Evolutionary conservation across 2,329 filamentous ascomycete species (phyloP).

Genomic region (Myriosclerotinia curreyana): DNA sequence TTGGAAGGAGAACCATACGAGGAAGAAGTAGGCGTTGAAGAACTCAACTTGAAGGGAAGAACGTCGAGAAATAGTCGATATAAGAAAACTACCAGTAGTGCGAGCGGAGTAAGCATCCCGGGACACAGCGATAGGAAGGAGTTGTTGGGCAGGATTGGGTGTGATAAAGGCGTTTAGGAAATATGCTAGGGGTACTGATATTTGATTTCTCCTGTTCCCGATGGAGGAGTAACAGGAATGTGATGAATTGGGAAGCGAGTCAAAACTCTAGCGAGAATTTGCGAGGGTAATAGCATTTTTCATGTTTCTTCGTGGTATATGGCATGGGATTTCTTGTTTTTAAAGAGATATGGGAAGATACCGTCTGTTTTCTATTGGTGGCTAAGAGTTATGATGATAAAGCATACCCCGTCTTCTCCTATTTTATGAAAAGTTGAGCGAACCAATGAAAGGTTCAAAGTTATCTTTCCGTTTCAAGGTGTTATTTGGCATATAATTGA

Average conservation of each 20-base stretch:
- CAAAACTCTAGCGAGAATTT: background rate
- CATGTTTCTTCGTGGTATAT: constrained; percentile 11
- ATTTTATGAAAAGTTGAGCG: constrained; percentile 5
- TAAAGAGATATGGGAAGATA: constrained; percentile 13
- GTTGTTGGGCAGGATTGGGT: constrained; percentile 39
- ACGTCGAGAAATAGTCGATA: constrained; percentile 32
- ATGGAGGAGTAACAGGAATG: background rate
- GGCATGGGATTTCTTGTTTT: constrained; percentile 16
- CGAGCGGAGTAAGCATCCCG: constrained; percentile 38
- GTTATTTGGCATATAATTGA: constrained; percentile 9
- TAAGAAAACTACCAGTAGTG: constrained; percentile 34
- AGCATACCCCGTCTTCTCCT: constrained; percentile 15
- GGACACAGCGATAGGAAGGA: constrained; percentile 40
- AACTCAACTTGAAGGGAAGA: constrained; percentile 59
- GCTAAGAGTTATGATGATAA: constrained; percentile 15
- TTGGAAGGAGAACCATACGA: constrained; percentile 51
- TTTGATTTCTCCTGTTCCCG: background rate
- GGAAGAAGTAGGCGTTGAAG: constrained; percentile 72
- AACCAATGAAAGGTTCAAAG: background rate
- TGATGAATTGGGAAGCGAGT: background rate
- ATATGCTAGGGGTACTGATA: constrained; percentile 8
- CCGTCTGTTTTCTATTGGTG: background rate
- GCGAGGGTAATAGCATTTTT: constrained; percentile 2
- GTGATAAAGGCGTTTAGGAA: constrained; percentile 38
- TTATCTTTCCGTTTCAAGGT: constrained; percentile 3